Conservation (phyloP, 2,329 filamentous ascomycete species). For the Cytospora piceae region DNA sequence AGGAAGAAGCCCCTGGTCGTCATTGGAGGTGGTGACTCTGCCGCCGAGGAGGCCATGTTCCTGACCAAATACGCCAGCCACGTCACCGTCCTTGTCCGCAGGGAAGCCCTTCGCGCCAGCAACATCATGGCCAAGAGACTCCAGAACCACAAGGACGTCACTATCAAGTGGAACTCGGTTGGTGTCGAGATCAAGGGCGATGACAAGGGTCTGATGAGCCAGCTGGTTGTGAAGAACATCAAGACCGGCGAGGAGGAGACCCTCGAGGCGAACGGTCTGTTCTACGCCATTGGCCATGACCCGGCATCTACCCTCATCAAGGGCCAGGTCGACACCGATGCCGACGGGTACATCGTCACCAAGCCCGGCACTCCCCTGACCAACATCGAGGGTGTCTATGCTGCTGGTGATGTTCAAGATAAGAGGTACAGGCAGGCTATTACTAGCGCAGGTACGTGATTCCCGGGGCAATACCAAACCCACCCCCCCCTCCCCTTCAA, state of each 20-base stretch:
- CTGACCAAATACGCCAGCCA: slow-evolving; percentile 96
- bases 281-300: slow-evolving; percentile 97
- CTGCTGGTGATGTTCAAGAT: slow-evolving; percentile 96
- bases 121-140: slow-evolving; percentile 91
- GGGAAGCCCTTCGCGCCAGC: slow-evolving; percentile 82
- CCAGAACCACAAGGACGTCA: slow-evolving; percentile 83
- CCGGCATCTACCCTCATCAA: slow-evolving; percentile 90
- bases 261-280: slow-evolving; percentile 88
- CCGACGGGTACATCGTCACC: slow-evolving; percentile 89
- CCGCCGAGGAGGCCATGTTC: slow-evolving; percentile 96
- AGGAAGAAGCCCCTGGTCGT: slow-evolving; percentile 93
- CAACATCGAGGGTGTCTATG: slow-evolving; percentile 89
- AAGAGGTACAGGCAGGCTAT: slow-evolving; percentile 98
- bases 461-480: not conserved
- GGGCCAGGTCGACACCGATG: slow-evolving; percentile 84
- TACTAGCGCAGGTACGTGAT: slow-evolving; percentile 83
- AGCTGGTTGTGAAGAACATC: slow-evolving; percentile 81
- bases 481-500: not conserved
- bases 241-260: slow-evolving; percentile 76
- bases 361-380: slow-evolving; percentile 87
- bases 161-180: slow-evolving; percentile 82
- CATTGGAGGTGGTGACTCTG: slow-evolving; percentile 94
- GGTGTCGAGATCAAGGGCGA: slow-evolving; percentile 86
- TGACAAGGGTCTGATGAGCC: slow-evolving; percentile 83
- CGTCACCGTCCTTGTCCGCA: slow-evolving; percentile 90